phyloP scores from a whole-genome alignment of 495 filamentous ascomycete genomes.

The Thozetella sp. region DNA sequence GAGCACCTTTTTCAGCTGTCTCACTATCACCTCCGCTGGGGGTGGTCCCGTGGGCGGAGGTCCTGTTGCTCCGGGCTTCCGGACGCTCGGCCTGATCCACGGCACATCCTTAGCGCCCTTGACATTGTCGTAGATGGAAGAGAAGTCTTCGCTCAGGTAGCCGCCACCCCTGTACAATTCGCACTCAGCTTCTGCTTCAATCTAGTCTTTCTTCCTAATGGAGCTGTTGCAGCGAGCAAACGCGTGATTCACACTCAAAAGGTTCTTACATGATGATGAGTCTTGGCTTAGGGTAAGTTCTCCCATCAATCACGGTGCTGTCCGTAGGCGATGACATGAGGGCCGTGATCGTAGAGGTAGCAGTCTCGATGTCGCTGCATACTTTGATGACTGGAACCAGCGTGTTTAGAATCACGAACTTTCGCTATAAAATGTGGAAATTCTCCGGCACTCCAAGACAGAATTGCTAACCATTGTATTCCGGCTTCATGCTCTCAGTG shows the following conservation, averaged over 20 bases:
- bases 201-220: no score
- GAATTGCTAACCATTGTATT: neutral
- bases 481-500: neutral
- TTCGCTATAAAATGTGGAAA: neutral
- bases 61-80: neutral
- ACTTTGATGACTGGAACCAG: neutral
- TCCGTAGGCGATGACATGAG: neutral
- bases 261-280: neutral
- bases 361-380: neutral
- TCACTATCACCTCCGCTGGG: neutral
- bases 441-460: neutral
- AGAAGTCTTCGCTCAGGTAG: neutral
- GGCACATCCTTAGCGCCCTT: neutral
- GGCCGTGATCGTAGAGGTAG: neutral
- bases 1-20: neutral
- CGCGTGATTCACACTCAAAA: no score
- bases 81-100: neutral
- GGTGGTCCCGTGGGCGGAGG: neutral
- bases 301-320: no score
- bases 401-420: neutral
- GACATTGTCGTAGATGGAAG: neutral
- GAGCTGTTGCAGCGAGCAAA: no score
- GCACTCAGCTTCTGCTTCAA: no score
- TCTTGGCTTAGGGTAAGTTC: neutral
- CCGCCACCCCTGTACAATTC: no score